A percentile compares a stretch with the other conserved stretches of the same genome.
phyloP scores from a whole-genome alignment of 2,329 filamentous ascomycete genomes.

The Fusarium anguioides region DNA sequence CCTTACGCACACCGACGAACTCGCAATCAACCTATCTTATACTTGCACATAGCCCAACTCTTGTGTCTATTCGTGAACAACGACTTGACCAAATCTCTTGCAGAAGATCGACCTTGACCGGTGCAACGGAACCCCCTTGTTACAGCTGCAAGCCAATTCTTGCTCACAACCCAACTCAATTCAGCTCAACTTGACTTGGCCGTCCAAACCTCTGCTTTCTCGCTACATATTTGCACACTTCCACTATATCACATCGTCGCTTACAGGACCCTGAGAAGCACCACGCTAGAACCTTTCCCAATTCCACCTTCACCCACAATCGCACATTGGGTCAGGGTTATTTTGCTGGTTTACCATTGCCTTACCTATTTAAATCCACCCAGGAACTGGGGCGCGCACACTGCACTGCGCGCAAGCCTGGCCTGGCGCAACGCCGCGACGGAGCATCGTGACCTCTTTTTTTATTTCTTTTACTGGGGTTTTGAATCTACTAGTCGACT shows the following conservation, averaged over 20 bases:
- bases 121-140: constrained; percentile 36
- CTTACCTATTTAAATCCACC: constrained; percentile 42
- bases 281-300: constrained; percentile 41
- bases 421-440: constrained; percentile 45
- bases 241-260: neutral
- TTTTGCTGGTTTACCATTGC: constrained; percentile 36
- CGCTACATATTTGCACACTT: neutral
- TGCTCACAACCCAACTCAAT: constrained; percentile 6
- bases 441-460: constrained; percentile 46
- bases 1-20: constrained; percentile 37
- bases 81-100: constrained; percentile 22
- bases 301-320: constrained; percentile 46
- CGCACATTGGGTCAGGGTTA: constrained; percentile 33
- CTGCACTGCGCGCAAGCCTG: constrained; percentile 25
- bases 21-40: constrained; percentile 32
- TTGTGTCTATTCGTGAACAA: constrained; percentile 24
- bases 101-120: constrained; percentile 42
- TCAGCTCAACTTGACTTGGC: constrained; percentile 6
- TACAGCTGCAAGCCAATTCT: constrained; percentile 18
- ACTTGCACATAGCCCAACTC: constrained; percentile 18
- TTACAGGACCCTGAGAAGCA: constrained; percentile 29
- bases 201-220: constrained; percentile 17
- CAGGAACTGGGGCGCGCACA: constrained; percentile 39
- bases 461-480: constrained; percentile 35
- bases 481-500: constrained; percentile 28